Evolutionary conservation across 2,329 filamentous ascomycete genomes (phyloP).

Genomic region (Rhynchosporium graminicola): DNA sequence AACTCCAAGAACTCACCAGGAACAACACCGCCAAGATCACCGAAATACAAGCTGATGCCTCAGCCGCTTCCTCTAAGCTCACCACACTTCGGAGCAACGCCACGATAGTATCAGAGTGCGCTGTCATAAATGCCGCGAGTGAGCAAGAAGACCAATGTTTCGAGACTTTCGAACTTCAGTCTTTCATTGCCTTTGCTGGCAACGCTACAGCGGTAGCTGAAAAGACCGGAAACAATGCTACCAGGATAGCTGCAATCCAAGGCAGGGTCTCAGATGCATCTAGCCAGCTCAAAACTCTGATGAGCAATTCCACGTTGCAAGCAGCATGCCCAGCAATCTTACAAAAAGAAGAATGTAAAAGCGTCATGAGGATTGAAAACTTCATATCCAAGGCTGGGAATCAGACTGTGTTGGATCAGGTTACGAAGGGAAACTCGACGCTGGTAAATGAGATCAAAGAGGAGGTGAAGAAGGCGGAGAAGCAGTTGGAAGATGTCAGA

Average conservation of each 20-base stretch:
- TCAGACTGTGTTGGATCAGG: slow-evolving; percentile 20
- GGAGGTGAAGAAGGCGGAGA: slow-evolving; percentile 16
- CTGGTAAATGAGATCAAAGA: slow-evolving; percentile 18
- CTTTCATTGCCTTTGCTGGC: slow-evolving; percentile 26
- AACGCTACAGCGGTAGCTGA: slow-evolving; percentile 22
- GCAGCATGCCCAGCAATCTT: slow-evolving; percentile 25
- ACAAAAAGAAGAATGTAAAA: slow-evolving; percentile 23
- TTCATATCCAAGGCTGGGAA: slow-evolving; percentile 23
- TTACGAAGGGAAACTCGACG: slow-evolving; percentile 23
- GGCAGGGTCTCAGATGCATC: slow-evolving; percentile 20
- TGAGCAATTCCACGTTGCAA: slow-evolving; percentile 27
- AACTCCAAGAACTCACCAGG: slow-evolving; percentile 40
- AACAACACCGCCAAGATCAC: slow-evolving; percentile 44
- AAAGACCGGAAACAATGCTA: slow-evolving; percentile 24
- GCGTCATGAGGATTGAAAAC: slow-evolving; percentile 17
- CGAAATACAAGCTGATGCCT: slow-evolving; percentile 44
- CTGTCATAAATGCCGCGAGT: slow-evolving; percentile 38
- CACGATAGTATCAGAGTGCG: slow-evolving; percentile 42
- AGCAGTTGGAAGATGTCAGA: slow-evolving; percentile 15
- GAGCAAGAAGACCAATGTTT: slow-evolving; percentile 23
- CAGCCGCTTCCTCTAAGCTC: slow-evolving; percentile 38
- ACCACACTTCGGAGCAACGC: slow-evolving; percentile 41
- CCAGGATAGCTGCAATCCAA: slow-evolving; percentile 20
- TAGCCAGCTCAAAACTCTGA: slow-evolving; percentile 18
- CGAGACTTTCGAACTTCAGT: slow-evolving; percentile 23